These are phyloP conservation scores for Pseudocercospora musae DNA, from an alignment of 2,329 filamentous ascomycete species.

Conservation along the genomic window DNA sequence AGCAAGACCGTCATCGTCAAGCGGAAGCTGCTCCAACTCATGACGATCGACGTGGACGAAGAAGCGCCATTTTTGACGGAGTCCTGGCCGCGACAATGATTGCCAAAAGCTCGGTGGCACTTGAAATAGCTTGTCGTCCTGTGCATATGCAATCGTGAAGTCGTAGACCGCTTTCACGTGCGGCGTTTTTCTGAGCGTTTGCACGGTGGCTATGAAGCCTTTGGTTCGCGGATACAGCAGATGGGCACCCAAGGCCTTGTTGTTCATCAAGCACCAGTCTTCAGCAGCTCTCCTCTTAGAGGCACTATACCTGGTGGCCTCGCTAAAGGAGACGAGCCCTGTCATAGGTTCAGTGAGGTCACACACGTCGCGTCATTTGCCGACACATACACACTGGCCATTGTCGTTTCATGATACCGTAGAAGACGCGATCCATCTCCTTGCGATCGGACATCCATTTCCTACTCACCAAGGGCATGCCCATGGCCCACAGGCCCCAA, in stretches of 20 bases:
- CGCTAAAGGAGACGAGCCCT: conserved; percentile 65
- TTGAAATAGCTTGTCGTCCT: conserved; percentile 29
- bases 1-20: conserved; percentile 30
- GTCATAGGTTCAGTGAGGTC: not conserved
- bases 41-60: conserved; percentile 36
- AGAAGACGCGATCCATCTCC: conserved; percentile 58
- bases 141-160: conserved; percentile 39
- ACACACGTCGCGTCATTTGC: not conserved
- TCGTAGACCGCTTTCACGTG: conserved; percentile 40
- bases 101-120: conserved; percentile 33
- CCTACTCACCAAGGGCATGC: conserved; percentile 61
- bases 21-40: conserved; percentile 30
- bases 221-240: conserved; percentile 60
- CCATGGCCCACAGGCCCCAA: conserved; percentile 64
- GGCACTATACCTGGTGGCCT: conserved; percentile 59
- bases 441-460: conserved; percentile 57
- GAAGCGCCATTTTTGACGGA: conserved; percentile 32
- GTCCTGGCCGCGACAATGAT: conserved; percentile 27
- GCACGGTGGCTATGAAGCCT: conserved; percentile 59
- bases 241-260: conserved; percentile 53
- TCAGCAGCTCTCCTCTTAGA: conserved; percentile 52
- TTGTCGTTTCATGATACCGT: conserved; percentile 49
- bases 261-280: conserved; percentile 52
- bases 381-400: conserved; percentile 57
- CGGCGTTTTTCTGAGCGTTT: conserved; percentile 44